A percentile compares a stretch with the other conserved stretches of the same genome.
These are phyloP conservation scores for Chlamydomonas urium DNA, from an alignment of 139 green algal species.

Conservation along the genomic window DNA sequence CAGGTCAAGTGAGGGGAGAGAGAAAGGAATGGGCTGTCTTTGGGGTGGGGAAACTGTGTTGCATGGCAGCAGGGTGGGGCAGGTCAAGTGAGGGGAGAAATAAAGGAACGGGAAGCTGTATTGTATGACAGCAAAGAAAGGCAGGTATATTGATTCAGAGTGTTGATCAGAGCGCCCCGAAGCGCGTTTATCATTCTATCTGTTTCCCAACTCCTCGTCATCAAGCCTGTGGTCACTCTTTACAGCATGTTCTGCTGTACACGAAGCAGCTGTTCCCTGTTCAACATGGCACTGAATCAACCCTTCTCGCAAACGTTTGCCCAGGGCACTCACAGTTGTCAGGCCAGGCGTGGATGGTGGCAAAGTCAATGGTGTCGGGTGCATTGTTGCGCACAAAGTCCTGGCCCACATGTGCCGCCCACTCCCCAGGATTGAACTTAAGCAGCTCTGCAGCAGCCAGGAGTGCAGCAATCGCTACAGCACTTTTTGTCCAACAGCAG, in stretches of 20 bases:
- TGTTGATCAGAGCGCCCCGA: not conserved
- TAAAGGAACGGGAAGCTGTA: too few species aligned
- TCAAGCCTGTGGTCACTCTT: not conserved
- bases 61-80: not conserved
- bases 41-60: not conserved
- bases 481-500: too few species aligned
- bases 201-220: not conserved
- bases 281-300: not conserved
- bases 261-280: not conserved
- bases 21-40: too few species aligned
- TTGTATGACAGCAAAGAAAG: not conserved
- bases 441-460: too few species aligned
- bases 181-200: not conserved
- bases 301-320: not conserved
- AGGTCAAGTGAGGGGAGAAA: too few species aligned
- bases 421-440: conserved; percentile 31
- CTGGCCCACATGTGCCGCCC: conserved; percentile 58
- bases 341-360: conserved; percentile 66
- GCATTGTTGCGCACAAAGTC: conserved; percentile 69
- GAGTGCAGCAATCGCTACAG: too few species aligned
- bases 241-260: too few species aligned
- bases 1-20: too few species aligned
- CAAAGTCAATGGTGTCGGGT: conserved; percentile 66
- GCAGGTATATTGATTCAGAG: not conserved
- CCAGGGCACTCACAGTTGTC: conserved; percentile 48